phyloP scores from a whole-genome alignment of 2,329 filamentous ascomycete genomes.

The Colletotrichum caudatum region DNA sequence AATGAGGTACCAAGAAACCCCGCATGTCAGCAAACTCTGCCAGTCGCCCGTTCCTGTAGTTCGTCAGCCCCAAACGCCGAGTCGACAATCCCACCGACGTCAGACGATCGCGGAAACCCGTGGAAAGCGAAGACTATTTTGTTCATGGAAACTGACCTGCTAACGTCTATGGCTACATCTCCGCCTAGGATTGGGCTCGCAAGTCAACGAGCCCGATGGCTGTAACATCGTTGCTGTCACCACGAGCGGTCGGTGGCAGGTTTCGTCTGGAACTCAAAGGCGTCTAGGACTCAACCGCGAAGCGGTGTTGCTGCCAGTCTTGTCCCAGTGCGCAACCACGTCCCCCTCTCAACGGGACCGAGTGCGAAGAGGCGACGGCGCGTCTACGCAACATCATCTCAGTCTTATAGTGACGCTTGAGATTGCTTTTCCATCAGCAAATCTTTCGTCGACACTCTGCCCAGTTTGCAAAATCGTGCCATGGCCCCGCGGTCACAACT shows the following conservation, averaged over 20 bases:
- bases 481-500: background rate
- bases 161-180: too few relatives aligned
- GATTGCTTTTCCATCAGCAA: background rate
- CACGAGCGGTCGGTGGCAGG: background rate
- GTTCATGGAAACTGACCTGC: too few relatives aligned
- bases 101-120: too few relatives aligned
- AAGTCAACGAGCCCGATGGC: background rate
- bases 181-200: background rate
- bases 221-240: background rate
- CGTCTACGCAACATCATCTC: background rate
- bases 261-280: background rate
- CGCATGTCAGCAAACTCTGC: too few relatives aligned
- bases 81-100: too few relatives aligned
- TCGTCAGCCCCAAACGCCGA: too few relatives aligned
- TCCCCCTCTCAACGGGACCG: background rate
- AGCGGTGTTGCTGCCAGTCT: background rate
- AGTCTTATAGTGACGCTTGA: background rate
- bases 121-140: too few relatives aligned
- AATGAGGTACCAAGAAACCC: too few relatives aligned
- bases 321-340: background rate
- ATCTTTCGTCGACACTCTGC: background rate
- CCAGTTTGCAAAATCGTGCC: constrained; percentile 7
- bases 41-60: too few relatives aligned
- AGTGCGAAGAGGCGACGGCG: background rate
- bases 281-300: background rate